phyloP scores from a whole-genome alignment of 441 rosid genomes.

The Theobroma grandiflorum region DNA sequence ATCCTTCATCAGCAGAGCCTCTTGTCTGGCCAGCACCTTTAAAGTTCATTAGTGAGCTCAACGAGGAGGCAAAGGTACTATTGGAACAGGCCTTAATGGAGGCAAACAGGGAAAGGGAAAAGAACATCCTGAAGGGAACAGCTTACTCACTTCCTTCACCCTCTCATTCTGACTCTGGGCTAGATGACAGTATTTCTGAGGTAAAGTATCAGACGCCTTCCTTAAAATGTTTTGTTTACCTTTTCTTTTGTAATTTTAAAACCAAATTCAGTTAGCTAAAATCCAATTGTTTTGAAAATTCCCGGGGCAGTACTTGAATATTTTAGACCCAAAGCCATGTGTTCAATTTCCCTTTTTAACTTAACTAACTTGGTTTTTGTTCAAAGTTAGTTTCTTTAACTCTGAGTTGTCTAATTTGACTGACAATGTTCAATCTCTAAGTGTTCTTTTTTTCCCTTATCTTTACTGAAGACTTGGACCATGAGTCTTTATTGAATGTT shows the following conservation, averaged over 20 bases:
- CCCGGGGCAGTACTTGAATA: not conserved
- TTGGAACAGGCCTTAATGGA: constrained; percentile 87
- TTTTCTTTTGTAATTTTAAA: not conserved
- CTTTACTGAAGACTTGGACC: not conserved
- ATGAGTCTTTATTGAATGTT: constrained; percentile 13
- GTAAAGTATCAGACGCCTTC: constrained; percentile 44
- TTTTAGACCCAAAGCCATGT: not conserved
- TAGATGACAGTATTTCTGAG: constrained; percentile 87
- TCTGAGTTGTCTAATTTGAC: not conserved
- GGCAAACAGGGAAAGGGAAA: constrained; percentile 89
- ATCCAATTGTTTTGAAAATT: not conserved
- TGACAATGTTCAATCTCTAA: not conserved
- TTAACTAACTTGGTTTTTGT: constrained; percentile 7
- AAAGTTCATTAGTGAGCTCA: constrained; percentile 93
- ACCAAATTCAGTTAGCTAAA: not conserved
- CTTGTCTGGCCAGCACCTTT: constrained; percentile 98
- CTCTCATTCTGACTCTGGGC: constrained; percentile 60
- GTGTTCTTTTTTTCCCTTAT: not conserved
- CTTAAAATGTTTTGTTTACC: not conserved
- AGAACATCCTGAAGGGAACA: constrained; percentile 76
- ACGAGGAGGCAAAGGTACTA: constrained; percentile 78
- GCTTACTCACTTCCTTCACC: constrained; percentile 69
- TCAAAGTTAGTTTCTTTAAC: constrained; percentile 1
- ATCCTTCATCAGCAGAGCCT: constrained; percentile 96
- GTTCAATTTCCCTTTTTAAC: not conserved